Conservation (phyloP, 2,329 filamentous ascomycete genomes). For the Aspergillus sp. region DNA sequence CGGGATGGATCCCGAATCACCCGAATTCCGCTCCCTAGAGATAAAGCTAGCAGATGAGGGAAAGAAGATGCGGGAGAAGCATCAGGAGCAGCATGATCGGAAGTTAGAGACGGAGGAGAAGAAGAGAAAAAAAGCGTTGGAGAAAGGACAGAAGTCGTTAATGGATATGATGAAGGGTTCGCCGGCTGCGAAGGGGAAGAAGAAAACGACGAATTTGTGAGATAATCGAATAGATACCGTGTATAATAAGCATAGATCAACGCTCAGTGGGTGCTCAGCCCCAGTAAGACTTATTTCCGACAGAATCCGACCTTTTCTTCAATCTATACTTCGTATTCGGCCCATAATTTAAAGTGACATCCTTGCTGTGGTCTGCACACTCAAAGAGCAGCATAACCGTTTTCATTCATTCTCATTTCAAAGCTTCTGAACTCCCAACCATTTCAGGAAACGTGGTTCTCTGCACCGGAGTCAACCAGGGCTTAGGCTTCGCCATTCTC, state of each 20-base stretch:
- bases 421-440: background rate
- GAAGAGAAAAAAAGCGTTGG: constrained; percentile 42
- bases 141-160: constrained; percentile 30
- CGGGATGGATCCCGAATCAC: constrained; percentile 69
- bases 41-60: constrained; percentile 61
- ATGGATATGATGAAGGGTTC: constrained; percentile 26
- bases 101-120: constrained; percentile 57
- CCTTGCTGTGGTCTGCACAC: background rate
- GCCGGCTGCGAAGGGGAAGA: constrained; percentile 1
- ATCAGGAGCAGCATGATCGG: constrained; percentile 72
- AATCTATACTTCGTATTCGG: background rate
- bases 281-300: background rate
- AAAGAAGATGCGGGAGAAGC: constrained; percentile 61
- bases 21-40: constrained; percentile 64
- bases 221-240: background rate
- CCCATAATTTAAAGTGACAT: background rate
- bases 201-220: background rate
- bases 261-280: no score
- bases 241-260: background rate
- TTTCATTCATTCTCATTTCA: background rate
- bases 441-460: constrained; percentile 15
- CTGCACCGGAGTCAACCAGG: constrained; percentile 31
- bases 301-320: background rate
- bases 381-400: background rate
- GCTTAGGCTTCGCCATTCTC: constrained; percentile 28